Base-by-base conservation (phyloP, 139 green algal species). In the Edaphochlamys debaryana region DNA sequence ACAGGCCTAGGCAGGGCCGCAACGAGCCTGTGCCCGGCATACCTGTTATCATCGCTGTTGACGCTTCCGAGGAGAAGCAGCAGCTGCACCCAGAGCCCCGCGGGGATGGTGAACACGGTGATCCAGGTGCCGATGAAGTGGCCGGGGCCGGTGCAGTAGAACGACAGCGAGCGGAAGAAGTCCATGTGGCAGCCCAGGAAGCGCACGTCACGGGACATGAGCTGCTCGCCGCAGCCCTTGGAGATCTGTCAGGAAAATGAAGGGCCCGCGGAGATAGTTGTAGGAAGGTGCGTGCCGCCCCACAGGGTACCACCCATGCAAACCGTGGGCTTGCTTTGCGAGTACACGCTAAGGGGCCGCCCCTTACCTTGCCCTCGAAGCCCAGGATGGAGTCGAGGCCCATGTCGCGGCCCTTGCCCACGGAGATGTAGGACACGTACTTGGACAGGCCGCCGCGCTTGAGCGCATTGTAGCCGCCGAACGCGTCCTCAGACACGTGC, bases 361-460 rank as follows among this genome's bases (percentile, higher is more conserved):
- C n/a, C 30, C 56, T 67, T 29, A 96, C 92, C 90, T 97, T 98
- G 79, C 86, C 85, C 91, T 98, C 95, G 40, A 98, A 98, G 32
- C 77, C 75, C 66, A 95, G 93, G 77, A 98, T 97, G 45, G 92
- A 94, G 41, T 95, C 94, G 34, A 98, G 95, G 63, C 94, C 94
- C 90, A 98, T 96, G 86, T 98, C 95, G 50, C 94, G 90, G 41
- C 94, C 94, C 79, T 85, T 85, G 52, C 79, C 79, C 27, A 66
- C 62, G 68, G 41, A 64, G 54, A 67, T 79, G 79, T 85, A 76
- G 38, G 78, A 68, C 40, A 66, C 63, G 88, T 98, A 97, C 45
- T 94, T 95, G 74, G 95, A 89, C 52, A 90, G 82, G 25, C 91
- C 93, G 23, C 94, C 92, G 8, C 95, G 84, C 58, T 95, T 74